A percentile compares a stretch with the other conserved stretches of the same genome.
Evolutionary conservation across 108 stramenopile genomes (phyloP).

Genomic region (Craspedostauros australis): DNA sequence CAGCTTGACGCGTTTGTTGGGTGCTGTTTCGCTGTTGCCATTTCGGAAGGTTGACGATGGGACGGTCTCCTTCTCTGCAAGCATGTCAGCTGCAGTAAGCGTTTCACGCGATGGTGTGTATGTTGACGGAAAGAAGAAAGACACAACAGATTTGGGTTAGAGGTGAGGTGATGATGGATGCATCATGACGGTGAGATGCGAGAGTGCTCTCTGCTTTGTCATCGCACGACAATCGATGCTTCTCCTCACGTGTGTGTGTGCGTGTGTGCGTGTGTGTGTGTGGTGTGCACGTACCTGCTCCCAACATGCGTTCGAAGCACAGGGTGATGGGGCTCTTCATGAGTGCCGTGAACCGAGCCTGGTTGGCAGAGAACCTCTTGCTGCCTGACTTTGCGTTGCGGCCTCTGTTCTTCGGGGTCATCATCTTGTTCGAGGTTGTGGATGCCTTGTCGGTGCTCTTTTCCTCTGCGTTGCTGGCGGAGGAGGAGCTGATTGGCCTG

Average conservation of each 20-base stretch:
- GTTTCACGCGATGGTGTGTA: neutral
- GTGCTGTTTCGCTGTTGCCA: too few species aligned
- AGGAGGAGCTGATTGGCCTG: neutral
- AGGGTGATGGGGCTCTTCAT: constrained; percentile 45
- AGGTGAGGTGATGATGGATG: too few species aligned
- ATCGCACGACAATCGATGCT: too few species aligned
- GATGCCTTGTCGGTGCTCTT: neutral
- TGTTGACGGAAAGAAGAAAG: neutral
- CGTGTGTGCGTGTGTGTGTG: too few species aligned
- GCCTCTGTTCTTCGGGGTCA: neutral
- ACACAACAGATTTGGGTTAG: too few species aligned
- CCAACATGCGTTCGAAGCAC: constrained; percentile 44
- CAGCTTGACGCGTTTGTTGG: too few species aligned
- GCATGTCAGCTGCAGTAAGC: constrained; percentile 9
- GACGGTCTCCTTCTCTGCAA: too few species aligned
- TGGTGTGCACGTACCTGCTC: constrained; percentile 47
- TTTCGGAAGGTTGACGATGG: too few species aligned
- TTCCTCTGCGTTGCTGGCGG: neutral
- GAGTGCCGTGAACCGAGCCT: neutral
- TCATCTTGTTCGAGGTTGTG: neutral
- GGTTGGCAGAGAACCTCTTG: neutral
- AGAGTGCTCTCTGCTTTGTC: too few species aligned
- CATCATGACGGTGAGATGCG: too few species aligned
- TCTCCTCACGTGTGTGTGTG: too few species aligned
- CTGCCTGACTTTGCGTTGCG: neutral